Conservation (phyloP, 1,284 basidiomycete genomes). For the Ustilago vetiveriae region DNA sequence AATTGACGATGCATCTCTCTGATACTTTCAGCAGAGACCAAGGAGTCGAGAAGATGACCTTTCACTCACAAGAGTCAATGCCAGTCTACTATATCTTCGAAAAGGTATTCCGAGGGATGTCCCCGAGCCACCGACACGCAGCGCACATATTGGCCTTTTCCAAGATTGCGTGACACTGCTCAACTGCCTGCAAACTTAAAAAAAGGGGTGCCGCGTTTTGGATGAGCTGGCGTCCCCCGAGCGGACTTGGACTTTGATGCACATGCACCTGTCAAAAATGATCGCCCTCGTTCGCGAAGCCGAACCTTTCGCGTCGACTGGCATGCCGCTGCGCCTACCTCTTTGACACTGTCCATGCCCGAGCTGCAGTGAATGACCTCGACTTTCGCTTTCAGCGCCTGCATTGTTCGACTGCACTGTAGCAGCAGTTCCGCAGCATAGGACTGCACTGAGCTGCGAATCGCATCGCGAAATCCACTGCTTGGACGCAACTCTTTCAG, state of each 20-base stretch:
- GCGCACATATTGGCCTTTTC: slow-evolving; percentile 26
- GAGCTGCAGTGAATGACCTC: slow-evolving; percentile 15
- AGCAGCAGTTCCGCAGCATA: too few species aligned
- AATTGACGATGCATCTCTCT: too few species aligned
- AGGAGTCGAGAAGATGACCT: too few species aligned
- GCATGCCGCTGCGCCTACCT: not conserved
- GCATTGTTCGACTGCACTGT: too few species aligned
- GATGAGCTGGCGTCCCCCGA: slow-evolving; percentile 1
- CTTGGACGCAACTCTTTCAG: not conserved
- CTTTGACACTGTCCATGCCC: slow-evolving; percentile 15
- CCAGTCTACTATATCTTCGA: too few species aligned
- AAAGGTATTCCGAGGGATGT: slow-evolving; percentile 29
- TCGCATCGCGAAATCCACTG: slow-evolving; percentile 8
- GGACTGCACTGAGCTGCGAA: slow-evolving; percentile 19
- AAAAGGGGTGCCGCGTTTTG: too few species aligned
- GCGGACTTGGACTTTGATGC: slow-evolving; percentile 16
- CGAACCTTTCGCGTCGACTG: slow-evolving; percentile 5
- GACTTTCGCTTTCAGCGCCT: too few species aligned
- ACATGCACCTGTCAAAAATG: slow-evolving; percentile 33
- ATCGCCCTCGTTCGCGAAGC: not conserved
- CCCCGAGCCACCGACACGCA: slow-evolving; percentile 45
- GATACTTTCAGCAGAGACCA: too few species aligned
- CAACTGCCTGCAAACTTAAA: not conserved
- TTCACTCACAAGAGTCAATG: too few species aligned
- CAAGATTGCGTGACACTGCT: not conserved